Conservation (phyloP, 1,284 basidiomycete genomes). For the Takashimella tepidaria region DNA sequence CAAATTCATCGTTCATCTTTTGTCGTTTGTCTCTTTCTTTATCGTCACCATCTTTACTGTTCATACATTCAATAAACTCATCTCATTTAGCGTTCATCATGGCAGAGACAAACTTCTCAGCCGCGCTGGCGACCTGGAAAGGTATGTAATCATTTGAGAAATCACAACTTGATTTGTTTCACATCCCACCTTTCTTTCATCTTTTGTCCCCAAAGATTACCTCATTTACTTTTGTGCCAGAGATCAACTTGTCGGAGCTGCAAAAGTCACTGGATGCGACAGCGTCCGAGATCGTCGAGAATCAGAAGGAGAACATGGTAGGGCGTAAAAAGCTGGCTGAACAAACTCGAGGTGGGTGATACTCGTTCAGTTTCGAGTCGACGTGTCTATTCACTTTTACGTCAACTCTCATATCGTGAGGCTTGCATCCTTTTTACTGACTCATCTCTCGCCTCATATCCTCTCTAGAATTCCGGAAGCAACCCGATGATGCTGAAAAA, state of each 20-base stretch:
- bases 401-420: not conserved
- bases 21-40: not conserved
- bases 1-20: no score
- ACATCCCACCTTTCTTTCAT: not conserved
- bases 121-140: conserved; percentile 80
- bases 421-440: no score
- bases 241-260: conserved; percentile 80
- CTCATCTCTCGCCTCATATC: no score
- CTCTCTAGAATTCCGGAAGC: conserved; percentile 80
- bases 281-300: conserved; percentile 90
- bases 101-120: conserved; percentile 63
- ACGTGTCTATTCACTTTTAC: no score
- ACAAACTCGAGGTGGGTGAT: conserved; percentile 72
- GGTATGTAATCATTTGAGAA: no score
- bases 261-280: conserved; percentile 86
- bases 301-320: conserved; percentile 90
- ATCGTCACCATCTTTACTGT: not conserved
- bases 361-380: no score
- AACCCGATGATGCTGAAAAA: conserved; percentile 76
- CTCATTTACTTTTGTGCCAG: conserved; percentile 49
- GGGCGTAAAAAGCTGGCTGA: conserved; percentile 90
- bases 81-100: conserved; percentile 19
- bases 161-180: not conserved
- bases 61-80: not conserved
- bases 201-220: not conserved